phyloP scores from a whole-genome alignment of 768 basidiomycete species.

The Infundibulicybe gibba region DNA sequence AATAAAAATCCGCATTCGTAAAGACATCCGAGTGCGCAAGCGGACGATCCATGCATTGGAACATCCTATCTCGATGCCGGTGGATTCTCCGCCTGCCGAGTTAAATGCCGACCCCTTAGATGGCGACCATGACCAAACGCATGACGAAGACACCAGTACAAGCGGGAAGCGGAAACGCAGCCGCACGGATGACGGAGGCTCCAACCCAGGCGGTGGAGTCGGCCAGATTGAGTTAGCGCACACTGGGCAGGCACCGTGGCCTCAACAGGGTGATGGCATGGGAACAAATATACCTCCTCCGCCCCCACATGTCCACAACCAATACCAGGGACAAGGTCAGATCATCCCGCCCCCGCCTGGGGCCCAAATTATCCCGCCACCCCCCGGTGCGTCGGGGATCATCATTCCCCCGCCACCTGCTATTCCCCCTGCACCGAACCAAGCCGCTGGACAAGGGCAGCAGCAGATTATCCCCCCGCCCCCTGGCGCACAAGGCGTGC shows the following conservation, averaged over 20 bases:
- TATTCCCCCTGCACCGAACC: conserved; percentile 6
- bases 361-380: conserved; percentile 19
- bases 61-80: conserved; percentile 22
- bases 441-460: conserved; percentile 4
- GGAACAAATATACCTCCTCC: conserved; percentile 1
- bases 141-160: neutral
- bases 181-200: conserved; percentile 1
- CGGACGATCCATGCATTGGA: conserved; percentile 45
- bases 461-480: conserved; percentile 6
- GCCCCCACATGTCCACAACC: conserved; percentile 2
- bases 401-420: conserved; percentile 32
- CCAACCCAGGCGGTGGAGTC: neutral
- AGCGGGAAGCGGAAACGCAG: neutral
- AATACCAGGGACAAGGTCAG: conserved; percentile 4
- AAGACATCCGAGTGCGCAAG: conserved; percentile 85
- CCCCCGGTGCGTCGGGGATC: conserved; percentile 26
- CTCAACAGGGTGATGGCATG: neutral
- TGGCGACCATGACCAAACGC: conserved; percentile 3
- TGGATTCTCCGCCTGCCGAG: conserved; percentile 3
- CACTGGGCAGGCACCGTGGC: neutral
- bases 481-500: conserved; percentile 3
- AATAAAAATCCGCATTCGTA: conserved; percentile 91
- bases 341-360: conserved; percentile 2
- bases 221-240: conserved; percentile 1
- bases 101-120: neutral